Conservation (phyloP, 345 rosid species). For the Eucalyptus cladocalyx region DNA sequence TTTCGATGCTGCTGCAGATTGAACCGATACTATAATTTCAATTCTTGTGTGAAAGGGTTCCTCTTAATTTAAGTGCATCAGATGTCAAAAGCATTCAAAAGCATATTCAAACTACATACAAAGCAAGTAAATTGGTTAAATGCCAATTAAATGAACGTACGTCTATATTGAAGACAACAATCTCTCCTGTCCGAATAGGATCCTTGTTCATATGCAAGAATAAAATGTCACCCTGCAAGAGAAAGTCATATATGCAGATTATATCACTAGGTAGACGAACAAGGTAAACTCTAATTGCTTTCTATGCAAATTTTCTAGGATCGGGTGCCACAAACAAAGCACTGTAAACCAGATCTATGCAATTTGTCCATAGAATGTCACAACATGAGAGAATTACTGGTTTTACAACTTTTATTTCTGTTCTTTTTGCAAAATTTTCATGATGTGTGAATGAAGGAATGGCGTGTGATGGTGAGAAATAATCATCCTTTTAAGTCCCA, state of each 20-base stretch:
- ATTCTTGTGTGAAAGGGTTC: background rate
- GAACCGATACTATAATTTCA: background rate
- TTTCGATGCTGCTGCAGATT: background rate
- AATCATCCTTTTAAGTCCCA: background rate
- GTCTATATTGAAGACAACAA: constrained; percentile 86
- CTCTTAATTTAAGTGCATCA: background rate
- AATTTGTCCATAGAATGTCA: background rate
- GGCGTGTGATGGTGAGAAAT: background rate
- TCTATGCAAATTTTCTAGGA: background rate
- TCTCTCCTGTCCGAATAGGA: constrained; percentile 93
- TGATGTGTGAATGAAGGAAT: background rate
- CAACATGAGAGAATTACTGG: background rate
- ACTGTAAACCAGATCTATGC: background rate
- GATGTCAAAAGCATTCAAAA: background rate
- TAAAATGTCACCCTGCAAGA: constrained; percentile 87
- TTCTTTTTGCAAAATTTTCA: background rate
- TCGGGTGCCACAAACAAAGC: background rate
- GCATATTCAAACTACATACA: background rate
- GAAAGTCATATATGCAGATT: background rate
- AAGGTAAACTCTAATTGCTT: background rate
- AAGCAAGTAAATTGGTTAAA: background rate
- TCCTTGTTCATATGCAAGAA: constrained; percentile 86
- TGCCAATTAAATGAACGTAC: constrained; percentile 6
- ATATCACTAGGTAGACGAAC: background rate
- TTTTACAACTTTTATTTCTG: background rate